These are phyloP conservation scores for Citrus unshiu DNA, from an alignment of 345 rosid species.

Conservation along the genomic window DNA sequence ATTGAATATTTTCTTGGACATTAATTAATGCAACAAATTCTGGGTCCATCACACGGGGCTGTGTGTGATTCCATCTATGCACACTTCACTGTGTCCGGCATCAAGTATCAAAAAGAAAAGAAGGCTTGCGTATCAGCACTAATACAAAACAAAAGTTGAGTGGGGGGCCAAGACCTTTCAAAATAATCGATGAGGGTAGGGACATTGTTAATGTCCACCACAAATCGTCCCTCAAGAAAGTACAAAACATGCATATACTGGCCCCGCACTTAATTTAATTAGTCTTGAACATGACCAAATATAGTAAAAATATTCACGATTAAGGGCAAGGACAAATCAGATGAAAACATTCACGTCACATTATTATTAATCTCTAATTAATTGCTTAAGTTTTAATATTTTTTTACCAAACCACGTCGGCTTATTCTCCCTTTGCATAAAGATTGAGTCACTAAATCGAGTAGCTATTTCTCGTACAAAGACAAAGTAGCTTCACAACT, in stretches of 20 bases:
- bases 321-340: neutral
- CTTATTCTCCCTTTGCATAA: conserved; percentile 21
- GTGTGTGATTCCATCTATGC: too few relatives aligned
- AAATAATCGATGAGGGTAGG: conserved; percentile 12
- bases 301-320: neutral
- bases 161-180: neutral
- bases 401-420: conserved; percentile 18
- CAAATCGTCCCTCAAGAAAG: neutral
- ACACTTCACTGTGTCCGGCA: neutral
- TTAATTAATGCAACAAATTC: neutral
- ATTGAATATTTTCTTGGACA: neutral
- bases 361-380: too few relatives aligned
- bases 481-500: conserved; percentile 34
- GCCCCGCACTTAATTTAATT: neutral
- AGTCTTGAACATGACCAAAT: neutral
- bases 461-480: conserved; percentile 52
- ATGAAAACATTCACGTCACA: neutral
- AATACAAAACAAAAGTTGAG: neutral
- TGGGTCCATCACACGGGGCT: neutral
- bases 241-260: neutral
- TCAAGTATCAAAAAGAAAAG: too few relatives aligned
- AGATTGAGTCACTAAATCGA: conserved; percentile 40
- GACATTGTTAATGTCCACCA: conserved; percentile 19
- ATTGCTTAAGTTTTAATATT: too few relatives aligned
- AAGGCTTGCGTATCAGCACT: neutral